Conservation (phyloP, 768 basidiomycete genomes). For the Trametes gibbosa region DNA sequence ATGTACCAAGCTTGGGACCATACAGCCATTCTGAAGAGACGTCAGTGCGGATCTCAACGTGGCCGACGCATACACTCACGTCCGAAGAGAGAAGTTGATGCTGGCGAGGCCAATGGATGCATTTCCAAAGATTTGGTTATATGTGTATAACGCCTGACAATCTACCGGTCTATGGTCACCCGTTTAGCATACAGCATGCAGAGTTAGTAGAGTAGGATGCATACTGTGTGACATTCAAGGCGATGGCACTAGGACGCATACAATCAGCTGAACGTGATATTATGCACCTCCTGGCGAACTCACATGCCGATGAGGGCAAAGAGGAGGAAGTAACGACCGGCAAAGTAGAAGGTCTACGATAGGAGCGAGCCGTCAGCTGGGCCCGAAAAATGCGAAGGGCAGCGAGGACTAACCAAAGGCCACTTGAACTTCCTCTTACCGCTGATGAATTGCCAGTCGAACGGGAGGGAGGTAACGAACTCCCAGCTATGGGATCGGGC, state of each 20-base stretch:
- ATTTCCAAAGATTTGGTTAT: conserved; percentile 45
- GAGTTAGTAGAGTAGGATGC: background rate
- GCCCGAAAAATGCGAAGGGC: background rate
- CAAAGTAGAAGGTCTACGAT: conserved; percentile 43
- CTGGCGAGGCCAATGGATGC: conserved; percentile 44
- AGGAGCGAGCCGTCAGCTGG: background rate
- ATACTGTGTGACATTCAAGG: conserved; percentile 37
- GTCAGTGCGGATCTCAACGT: background rate
- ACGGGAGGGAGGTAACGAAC: conserved; percentile 39
- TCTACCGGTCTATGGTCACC: conserved; percentile 33
- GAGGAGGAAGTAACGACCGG: conserved; percentile 43
- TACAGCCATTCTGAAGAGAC: conserved; percentile 49
- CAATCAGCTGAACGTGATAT: background rate
- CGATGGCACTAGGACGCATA: conserved; percentile 29
- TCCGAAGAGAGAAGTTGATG: conserved; percentile 46
- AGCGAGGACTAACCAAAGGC: conserved; percentile 37
- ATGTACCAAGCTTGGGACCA: conserved; percentile 60
- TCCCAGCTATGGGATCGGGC: conserved; percentile 38
- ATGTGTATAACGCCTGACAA: conserved; percentile 47
- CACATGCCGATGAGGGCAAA: conserved; percentile 48
- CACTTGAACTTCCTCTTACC: conserved; percentile 44
- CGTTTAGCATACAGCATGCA: background rate
- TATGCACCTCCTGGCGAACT: conserved; percentile 14
- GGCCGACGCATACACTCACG: conserved; percentile 29
- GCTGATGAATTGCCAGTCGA: conserved; percentile 41